Evolutionary conservation across 345 rosid species (phyloP).

Genomic region (Psidium guajava): DNA sequence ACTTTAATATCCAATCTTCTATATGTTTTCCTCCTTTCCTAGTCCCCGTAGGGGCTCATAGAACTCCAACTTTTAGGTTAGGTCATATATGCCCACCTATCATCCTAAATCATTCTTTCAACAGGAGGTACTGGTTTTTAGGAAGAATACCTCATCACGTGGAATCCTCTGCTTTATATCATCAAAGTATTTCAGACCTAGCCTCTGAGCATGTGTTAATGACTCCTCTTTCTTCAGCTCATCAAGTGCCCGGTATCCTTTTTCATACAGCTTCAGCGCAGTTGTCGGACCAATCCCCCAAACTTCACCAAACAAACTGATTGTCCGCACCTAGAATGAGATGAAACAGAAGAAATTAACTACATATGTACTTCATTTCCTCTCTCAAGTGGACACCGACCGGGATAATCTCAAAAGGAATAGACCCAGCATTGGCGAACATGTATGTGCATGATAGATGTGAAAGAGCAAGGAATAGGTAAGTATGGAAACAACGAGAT

Average conservation of each 20-base stretch:
- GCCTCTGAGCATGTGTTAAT: slow-evolving; percentile 64
- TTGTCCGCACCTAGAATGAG: slow-evolving; percentile 55
- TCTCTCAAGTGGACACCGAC: neutral
- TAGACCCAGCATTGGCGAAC: neutral
- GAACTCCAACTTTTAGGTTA: neutral
- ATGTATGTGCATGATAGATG: neutral
- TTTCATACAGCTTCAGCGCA: slow-evolving; percentile 82
- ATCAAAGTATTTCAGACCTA: slow-evolving; percentile 89
- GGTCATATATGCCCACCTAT: neutral
- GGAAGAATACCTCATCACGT: slow-evolving; percentile 59
- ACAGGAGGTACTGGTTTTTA: neutral
- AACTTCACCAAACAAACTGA: slow-evolving; percentile 82
- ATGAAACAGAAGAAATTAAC: neutral
- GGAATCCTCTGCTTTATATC: slow-evolving; percentile 81
- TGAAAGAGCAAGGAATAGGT: neutral
- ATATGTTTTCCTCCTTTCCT: neutral
- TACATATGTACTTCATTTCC: neutral
- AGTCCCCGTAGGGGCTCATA: neutral
- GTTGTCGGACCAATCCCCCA: slow-evolving; percentile 99
- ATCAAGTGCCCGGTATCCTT: slow-evolving; percentile 70
- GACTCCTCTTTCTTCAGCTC: slow-evolving; percentile 72
- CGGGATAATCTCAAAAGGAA: neutral
- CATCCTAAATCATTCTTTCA: neutral
- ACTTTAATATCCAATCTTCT: neutral
- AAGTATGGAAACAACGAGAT: neutral